A percentile compares a stretch with the other conserved stretches of the same genome.
These are phyloP conservation scores for Citrus medica DNA, from an alignment of 345 rosid species.

Conservation along the genomic window DNA sequence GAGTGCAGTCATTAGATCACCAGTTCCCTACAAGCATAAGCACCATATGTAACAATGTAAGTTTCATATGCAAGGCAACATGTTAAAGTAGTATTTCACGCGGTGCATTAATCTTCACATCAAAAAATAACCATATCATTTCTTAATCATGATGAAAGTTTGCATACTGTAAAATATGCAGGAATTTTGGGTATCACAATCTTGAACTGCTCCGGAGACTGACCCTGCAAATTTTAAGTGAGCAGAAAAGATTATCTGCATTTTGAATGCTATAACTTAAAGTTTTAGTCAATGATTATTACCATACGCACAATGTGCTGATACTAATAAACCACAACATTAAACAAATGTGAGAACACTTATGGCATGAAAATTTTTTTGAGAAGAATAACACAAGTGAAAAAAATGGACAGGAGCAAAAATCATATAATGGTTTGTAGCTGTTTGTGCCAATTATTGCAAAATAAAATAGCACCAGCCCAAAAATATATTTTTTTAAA, in stretches of 20 bases:
- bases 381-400: neutral
- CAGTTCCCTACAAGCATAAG: slow-evolving; percentile 70
- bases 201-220: slow-evolving; percentile 83
- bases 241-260: neutral
- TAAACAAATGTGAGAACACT: neutral
- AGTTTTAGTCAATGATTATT: neutral
- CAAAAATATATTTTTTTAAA: neutral
- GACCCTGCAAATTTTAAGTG: slow-evolving; percentile 43
- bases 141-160: slow-evolving; percentile 2
- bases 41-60: slow-evolving; percentile 2
- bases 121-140: neutral
- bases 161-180: slow-evolving; percentile 89
- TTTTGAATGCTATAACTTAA: neutral
- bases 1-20: slow-evolving; percentile 97
- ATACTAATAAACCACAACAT: neutral
- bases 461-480: neutral
- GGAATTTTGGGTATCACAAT: slow-evolving; percentile 81
- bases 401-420: neutral
- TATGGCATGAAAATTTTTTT: neutral
- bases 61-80: neutral
- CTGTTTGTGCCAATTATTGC: neutral
- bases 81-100: too few relatives aligned
- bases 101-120: neutral
- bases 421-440: neutral
- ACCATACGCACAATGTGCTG: neutral